Conservation (phyloP, 495 filamentous ascomycete species). For the Aspergillus olivimuriae region DNA sequence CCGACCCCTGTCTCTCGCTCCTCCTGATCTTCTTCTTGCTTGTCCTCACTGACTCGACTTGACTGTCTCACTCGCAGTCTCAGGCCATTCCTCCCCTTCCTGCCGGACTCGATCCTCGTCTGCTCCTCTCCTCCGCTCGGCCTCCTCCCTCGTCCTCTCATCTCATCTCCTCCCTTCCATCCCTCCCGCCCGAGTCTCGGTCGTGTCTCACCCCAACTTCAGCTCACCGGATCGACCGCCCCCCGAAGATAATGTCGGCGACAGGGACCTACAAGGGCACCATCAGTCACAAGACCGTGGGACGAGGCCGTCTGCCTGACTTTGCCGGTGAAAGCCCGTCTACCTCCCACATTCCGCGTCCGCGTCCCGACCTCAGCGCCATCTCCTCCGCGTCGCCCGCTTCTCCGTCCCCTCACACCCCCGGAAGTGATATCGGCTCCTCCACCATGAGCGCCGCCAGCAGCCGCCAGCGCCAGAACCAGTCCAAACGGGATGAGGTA, state of each 20-base stretch:
- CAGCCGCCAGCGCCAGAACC: slow-evolving; percentile 81
- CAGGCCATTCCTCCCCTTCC: too few relatives aligned
- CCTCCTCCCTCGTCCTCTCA: slow-evolving; percentile 1
- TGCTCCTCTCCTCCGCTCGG: neutral
- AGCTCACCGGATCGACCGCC: slow-evolving; percentile 3
- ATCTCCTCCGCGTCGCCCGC: slow-evolving; percentile 42
- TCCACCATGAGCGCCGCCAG: slow-evolving; percentile 67
- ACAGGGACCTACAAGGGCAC: slow-evolving; percentile 46
- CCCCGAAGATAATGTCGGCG: slow-evolving; percentile 48
- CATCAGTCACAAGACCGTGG: slow-evolving; percentile 40
- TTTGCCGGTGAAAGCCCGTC: slow-evolving; percentile 70
- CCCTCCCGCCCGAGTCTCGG: slow-evolving; percentile 5
- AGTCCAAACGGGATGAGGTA: slow-evolving; percentile 98
- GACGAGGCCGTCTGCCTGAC: slow-evolving; percentile 59
- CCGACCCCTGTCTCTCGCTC: slow-evolving; percentile 6
- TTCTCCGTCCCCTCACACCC: slow-evolving; percentile 60
- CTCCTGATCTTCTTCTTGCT: slow-evolving; percentile 17
- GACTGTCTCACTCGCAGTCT: too few relatives aligned
- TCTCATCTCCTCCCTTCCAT: slow-evolving; percentile 4
- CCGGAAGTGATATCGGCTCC: slow-evolving; percentile 46
- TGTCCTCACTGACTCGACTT: too few relatives aligned
- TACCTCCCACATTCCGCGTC: slow-evolving; percentile 74
- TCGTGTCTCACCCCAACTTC: neutral
- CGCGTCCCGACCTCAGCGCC: slow-evolving; percentile 54
- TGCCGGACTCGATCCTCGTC: too few relatives aligned